Evolutionary conservation across 495 filamentous ascomycete species (phyloP).

Genomic region (Penicillium turbatum): DNA sequence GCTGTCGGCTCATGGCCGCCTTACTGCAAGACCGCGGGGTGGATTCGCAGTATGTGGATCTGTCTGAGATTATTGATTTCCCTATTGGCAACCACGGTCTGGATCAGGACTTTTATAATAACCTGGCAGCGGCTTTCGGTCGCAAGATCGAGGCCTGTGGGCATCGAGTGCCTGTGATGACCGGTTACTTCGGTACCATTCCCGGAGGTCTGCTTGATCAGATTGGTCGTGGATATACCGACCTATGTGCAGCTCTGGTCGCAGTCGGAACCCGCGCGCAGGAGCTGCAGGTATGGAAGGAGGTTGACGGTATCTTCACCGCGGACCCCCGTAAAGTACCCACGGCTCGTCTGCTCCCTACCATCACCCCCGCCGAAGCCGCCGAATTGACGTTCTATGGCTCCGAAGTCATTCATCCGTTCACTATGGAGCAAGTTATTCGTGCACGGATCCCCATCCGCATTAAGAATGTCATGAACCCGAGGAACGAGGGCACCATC

Average conservation of each 20-base stretch:
- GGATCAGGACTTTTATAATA: conserved; percentile 75
- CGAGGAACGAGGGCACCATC: conserved; percentile 78
- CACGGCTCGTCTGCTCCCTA: conserved; percentile 67
- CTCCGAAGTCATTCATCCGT: conserved; percentile 93
- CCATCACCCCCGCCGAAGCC: conserved; percentile 82
- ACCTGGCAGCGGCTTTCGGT: conserved; percentile 58
- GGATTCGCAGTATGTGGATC: conserved; percentile 79
- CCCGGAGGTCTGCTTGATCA: conserved; percentile 74
- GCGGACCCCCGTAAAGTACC: conserved; percentile 86
- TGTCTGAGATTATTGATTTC: conserved; percentile 69
- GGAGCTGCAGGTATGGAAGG: conserved; percentile 90
- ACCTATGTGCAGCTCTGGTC: conserved; percentile 78
- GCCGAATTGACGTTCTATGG: conserved; percentile 92
- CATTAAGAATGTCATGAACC: conserved; percentile 98
- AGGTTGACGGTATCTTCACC: conserved; percentile 88
- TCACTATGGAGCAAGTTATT: conserved; percentile 98
- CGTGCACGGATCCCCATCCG: conserved; percentile 86
- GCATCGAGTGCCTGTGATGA: conserved; percentile 69
- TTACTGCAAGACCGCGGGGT: conserved; percentile 72
- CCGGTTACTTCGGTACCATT: conserved; percentile 85
- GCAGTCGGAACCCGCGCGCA: conserved; percentile 73
- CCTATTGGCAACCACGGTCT: conserved; percentile 55
- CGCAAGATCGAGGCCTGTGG: conserved; percentile 66
- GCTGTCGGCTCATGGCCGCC: conserved; percentile 80
- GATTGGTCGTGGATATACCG: conserved; percentile 83